Conservation (phyloP, 2,329 filamentous ascomycete genomes). For the Hypocrella siamensis region DNA sequence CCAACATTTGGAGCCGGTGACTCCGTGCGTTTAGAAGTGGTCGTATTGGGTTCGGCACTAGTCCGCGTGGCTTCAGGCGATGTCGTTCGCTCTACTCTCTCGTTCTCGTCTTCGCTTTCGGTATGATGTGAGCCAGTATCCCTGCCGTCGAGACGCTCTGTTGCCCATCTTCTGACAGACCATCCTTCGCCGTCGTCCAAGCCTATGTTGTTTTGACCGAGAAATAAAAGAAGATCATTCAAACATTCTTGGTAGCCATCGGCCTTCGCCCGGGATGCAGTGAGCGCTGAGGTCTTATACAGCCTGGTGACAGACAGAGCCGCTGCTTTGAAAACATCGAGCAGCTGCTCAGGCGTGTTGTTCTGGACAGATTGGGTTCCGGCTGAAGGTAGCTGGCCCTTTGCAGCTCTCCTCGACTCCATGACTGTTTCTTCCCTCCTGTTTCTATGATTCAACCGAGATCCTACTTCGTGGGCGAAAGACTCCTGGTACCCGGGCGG, state of each 20-base stretch:
- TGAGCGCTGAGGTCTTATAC: conserved; percentile 77
- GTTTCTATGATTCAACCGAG: too few species aligned
- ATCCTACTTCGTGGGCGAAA: too few species aligned
- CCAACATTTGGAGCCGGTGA: conserved; percentile 12
- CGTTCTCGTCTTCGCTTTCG: conserved; percentile 55
- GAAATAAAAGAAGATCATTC: conserved; percentile 71
- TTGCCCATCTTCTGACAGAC: conserved; percentile 47
- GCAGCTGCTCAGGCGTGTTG: conserved; percentile 46
- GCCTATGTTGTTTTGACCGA: conserved; percentile 71
- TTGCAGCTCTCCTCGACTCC: conserved; percentile 5
- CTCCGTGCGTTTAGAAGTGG: conserved; percentile 10
- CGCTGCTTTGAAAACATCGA: conserved; percentile 82
- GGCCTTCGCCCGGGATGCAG: conserved; percentile 57
- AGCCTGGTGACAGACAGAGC: conserved; percentile 90
- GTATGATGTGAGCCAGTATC: conserved; percentile 35
- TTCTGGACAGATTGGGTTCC: conserved; percentile 15
- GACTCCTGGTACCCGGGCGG: too few species aligned
- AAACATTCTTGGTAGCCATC: conserved; percentile 91
- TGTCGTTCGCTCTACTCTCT: conserved; percentile 43
- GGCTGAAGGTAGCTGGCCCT: conserved; percentile 6
- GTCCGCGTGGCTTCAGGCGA: conserved; percentile 42
- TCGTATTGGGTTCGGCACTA: conserved; percentile 21
- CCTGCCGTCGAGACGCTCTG: conserved; percentile 51
- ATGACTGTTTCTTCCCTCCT: too few species aligned
- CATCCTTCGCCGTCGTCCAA: conserved; percentile 63